Base-by-base conservation (phyloP, 129 eudicot species). In the Solidago caesia region DNA sequence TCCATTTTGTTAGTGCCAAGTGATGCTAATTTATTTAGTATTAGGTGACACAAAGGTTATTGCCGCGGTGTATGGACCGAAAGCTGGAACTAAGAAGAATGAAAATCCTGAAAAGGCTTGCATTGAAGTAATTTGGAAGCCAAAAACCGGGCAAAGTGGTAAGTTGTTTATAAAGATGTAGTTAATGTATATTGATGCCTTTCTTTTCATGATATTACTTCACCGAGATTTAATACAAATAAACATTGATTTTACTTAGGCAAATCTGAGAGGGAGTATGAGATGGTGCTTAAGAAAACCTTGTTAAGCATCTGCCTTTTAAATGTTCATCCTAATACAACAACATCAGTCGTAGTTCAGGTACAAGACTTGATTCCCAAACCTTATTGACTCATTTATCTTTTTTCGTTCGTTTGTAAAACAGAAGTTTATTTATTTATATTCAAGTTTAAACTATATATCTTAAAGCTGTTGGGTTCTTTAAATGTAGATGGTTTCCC, bases 11-110 rank as follows among this genome's bases (percentile, higher is more conserved):
- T 56, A 12, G 61, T 56, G 3, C 39, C 39, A 33, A 33, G 39
- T 56, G 61, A 53, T 53, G 59, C 15, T 13, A 33, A 11, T 53
- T n/a, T 53, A 14, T 53, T n/a, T 53, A 6, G 62, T 55, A 10
- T 67, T 53, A 92, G 98, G 98, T 84, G 90, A 86, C 12, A 86
- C 96, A 2, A 90, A 87, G 78, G 96, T 93, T 26, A 77, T 90
- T 79, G 98, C 97, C 77, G 95, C 98, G 7, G 98, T 92, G 75
- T 93, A 80, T 85, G 98, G 98, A 73, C 98, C 98, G 16, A 93
- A 88, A 71, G 91, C 96, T 29, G 98, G 98, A 71, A 86, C 90
- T 4, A 89, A 82, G 87, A 92, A 92, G 86, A 92, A 92, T 44
- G 98, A 92, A 77, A 92, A 92, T 72, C 98, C 98, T 10, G 96